Percentiles rank a stretch among this genome's conserved stretches.
Evolutionary conservation across 2,329 filamentous ascomycete genomes (phyloP).

Genomic region (Fusarium compactum): DNA sequence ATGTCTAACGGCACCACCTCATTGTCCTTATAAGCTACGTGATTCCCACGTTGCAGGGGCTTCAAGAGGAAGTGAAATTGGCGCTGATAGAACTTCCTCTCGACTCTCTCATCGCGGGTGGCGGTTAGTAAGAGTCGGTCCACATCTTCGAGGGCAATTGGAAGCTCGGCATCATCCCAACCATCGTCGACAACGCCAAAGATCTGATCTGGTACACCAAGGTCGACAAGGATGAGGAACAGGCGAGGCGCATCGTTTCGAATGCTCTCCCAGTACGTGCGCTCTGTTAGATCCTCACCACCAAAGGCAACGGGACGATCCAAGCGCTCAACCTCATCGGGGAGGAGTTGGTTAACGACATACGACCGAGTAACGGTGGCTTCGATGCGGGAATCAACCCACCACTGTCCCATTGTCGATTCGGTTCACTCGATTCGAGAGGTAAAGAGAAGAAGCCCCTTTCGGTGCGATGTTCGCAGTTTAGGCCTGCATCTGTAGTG

Average conservation of each 20-base stretch:
- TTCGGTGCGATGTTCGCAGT: constrained; percentile 17
- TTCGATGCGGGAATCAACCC: constrained; percentile 77
- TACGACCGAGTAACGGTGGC: constrained; percentile 76
- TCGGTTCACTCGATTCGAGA: constrained; percentile 16
- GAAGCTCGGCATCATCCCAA: constrained; percentile 82
- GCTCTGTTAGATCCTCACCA: constrained; percentile 72
- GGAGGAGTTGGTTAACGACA: constrained; percentile 72
- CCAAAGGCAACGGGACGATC: constrained; percentile 75
- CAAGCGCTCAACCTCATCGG: constrained; percentile 72
- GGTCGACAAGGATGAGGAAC: constrained; percentile 77
- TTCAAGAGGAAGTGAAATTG: constrained; percentile 79
- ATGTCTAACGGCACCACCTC: constrained; percentile 78
- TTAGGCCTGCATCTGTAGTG: constrained; percentile 40
- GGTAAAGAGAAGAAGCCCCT: constrained; percentile 29
- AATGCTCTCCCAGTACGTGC: constrained; percentile 85
- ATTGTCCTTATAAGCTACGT: constrained; percentile 72
- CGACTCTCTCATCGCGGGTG: constrained; percentile 70
- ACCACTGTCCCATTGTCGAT: constrained; percentile 67
- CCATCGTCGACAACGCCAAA: constrained; percentile 80
- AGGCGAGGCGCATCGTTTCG: constrained; percentile 74
- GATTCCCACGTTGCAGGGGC: constrained; percentile 69
- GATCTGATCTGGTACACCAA: constrained; percentile 78
- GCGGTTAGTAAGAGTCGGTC: constrained; percentile 71
- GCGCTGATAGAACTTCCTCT: constrained; percentile 75
- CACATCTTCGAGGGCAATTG: constrained; percentile 74